Evolutionary conservation across 371 early-diverging fungal species (phyloP), one percentile per base, ranked within the genome.

Genomic region (Mortierella sp.): DNA sequence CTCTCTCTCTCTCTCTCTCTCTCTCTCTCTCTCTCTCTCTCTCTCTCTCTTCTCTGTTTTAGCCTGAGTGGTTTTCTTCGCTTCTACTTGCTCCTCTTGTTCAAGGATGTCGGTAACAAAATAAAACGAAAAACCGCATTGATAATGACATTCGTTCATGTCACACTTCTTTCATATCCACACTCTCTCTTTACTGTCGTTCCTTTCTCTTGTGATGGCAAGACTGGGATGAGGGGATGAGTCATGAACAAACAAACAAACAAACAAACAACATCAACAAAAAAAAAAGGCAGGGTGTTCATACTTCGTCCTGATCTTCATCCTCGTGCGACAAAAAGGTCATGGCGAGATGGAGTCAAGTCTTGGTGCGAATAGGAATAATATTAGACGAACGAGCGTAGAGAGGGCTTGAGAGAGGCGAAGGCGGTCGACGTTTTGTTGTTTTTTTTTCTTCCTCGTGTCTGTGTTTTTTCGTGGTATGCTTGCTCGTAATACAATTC

Each of bases 221-320:
- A 61, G 16, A 28, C 59, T 14, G 21, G n/a, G n/a, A 51, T 19
- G 51, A 4, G 19, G 21, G 28, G 31, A 28, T 59, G 59, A 59
- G 28, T 28, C 26, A 21, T 61, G 64, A 31, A 31, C 21, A 61
- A 5, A 34, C 37, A 34, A 31, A n/a, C n/a, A n/a, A n/a, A n/a
- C n/a, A n/a, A n/a, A n/a, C n/a, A n/a, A n/a, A n/a, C n/a, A n/a
- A n/a, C 28, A 31, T 5, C 16, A 51, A 31, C 26, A 69, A 40
- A 9, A 9, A 51, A 31, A 40, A 13, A 31, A 34, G 21, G 8
- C 43, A 16, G 10, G n/a, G 5, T 6, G 13, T 43, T 54, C 74
- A 76, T 81, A 81, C 81, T 67, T 72, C 81, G 50, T 81, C 81
- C 70, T 73, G 81, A 14, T 76, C 77, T 40, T 69, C 81, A 76